phyloP scores from a whole-genome alignment of 306 rosid species.

The Luffa aegyptiaca region DNA sequence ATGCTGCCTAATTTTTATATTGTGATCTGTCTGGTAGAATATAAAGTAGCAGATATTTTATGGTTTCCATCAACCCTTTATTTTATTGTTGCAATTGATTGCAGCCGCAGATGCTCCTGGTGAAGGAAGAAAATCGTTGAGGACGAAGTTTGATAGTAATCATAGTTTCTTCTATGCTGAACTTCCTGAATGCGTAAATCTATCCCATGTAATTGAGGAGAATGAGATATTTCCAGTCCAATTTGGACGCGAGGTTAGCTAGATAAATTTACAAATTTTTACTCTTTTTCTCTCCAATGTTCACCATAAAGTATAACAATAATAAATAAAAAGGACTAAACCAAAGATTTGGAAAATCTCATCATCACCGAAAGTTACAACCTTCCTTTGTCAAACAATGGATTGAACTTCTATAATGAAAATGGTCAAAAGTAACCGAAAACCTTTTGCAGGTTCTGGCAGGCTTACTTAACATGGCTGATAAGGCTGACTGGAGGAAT shows the following conservation, averaged over 20 bases:
- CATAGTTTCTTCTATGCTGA: constrained; percentile 78
- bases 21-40: not conserved
- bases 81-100: constrained; percentile 19
- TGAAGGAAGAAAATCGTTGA: constrained; percentile 66
- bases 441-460: constrained; percentile 59
- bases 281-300: not conserved
- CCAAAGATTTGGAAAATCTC: not conserved
- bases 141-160: constrained; percentile 47
- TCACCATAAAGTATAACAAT: not conserved
- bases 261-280: not conserved
- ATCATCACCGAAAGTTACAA: not conserved
- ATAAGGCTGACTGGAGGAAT: constrained; percentile 86
- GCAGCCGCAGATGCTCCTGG: constrained; percentile 63
- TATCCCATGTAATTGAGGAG: constrained; percentile 60
- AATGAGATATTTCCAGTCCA: constrained; percentile 72
- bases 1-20: not conserved
- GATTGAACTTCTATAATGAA: not conserved
- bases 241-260: constrained; percentile 94
- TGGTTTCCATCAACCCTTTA: constrained; percentile 18
- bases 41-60: not conserved
- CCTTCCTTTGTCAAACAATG: not conserved
- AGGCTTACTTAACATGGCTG: constrained; percentile 85
- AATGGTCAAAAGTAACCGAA: not conserved
- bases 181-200: constrained; percentile 55
- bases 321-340: not conserved